These are phyloP conservation scores for Diaporthe australafricana DNA, from an alignment of 2,329 filamentous ascomycete genomes.

Conservation along the genomic window DNA sequence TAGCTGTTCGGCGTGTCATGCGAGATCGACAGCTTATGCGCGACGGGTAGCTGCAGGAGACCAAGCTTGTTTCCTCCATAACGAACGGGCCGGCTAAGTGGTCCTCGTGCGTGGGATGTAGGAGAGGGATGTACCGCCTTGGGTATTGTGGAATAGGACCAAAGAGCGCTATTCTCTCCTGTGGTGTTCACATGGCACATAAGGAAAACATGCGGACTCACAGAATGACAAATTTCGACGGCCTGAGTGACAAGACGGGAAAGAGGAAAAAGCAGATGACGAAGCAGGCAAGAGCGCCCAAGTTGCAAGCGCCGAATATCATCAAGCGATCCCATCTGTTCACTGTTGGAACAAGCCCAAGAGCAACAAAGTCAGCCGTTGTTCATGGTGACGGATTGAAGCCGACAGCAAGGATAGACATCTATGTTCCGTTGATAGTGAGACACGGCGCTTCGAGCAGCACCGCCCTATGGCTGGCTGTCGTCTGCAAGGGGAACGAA, in stretches of 20 bases:
- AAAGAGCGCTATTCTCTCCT: conserved; percentile 21
- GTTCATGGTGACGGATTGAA: conserved; percentile 26
- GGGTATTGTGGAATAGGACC: not conserved
- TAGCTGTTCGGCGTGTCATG: conserved; percentile 40
- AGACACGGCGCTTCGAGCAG: conserved; percentile 56
- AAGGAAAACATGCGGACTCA: conserved; percentile 68
- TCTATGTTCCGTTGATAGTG: conserved; percentile 50
- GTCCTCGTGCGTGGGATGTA: conserved; percentile 33
- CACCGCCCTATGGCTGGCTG: conserved; percentile 49
- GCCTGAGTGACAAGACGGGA: conserved; percentile 82
- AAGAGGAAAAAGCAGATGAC: conserved; percentile 92
- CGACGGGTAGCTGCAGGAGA: conserved; percentile 50
- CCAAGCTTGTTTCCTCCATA: conserved; percentile 40
- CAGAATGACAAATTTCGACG: conserved; percentile 96
- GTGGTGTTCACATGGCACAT: conserved; percentile 33
- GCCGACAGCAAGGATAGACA: conserved; percentile 35
- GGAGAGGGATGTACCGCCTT: conserved; percentile 26
- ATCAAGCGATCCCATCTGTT: conserved; percentile 96
- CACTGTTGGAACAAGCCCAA: conserved; percentile 66
- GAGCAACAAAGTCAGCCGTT: conserved; percentile 43
- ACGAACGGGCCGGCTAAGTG: conserved; percentile 25
- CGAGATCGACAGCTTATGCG: conserved; percentile 45
- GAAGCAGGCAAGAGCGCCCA: conserved; percentile 91
- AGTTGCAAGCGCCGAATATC: conserved; percentile 90
- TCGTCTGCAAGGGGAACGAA: conserved; percentile 54